Base-by-base conservation (phyloP, 2,329 filamentous ascomycete genomes). In the Sporothrix luriei region DNA sequence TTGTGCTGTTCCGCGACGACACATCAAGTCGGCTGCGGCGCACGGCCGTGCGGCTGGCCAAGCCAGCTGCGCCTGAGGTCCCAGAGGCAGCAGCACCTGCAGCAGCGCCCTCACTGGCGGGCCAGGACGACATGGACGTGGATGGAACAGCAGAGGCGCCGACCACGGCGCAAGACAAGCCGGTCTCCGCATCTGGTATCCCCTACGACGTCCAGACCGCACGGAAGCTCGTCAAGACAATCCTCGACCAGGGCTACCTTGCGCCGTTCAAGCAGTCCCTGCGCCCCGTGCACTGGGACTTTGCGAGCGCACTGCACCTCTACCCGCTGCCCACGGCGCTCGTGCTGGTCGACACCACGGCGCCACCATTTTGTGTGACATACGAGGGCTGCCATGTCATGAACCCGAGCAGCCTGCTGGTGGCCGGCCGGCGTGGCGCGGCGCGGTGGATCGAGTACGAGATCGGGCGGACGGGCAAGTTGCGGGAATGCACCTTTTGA, bases 331-430 rank as follows among this genome's bases (percentile, higher is more conserved):
- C 95, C 1, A 94, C 92, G 24, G 88, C 91, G 0, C 82, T 98
- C 76, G 87, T 96, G 19, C 80, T 99, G 4, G 90, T 93, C 1
- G 95, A 99, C 79, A 84, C 90, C 0, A 92, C 94, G 54, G 89
- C 90, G 11, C 89, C 91, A 16, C 85, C 93, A 0, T 99, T 97
- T 76, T 91, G 90, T 68, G 83, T 97, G 73, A 97, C 92, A 16
- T 98, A 98, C 76, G 94, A 97, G 79, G 94, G 94, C 0, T 98
- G 95, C 76, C 92, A 95, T 80, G 94, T 97, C 46, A 90, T 99
- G 86, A 99, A 99, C 78, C 94, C 95, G 0, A 93, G 93, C 6
- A 84, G 86, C 64, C 79, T 99, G 65, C 84, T 96, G 29, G 88
- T 92, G 0, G 82, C 87, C 0, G 90, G 89, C 0, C 84, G 89